phyloP scores from a whole-genome alignment of 2,329 filamentous ascomycete species.

The Leptographium galeiforme region DNA sequence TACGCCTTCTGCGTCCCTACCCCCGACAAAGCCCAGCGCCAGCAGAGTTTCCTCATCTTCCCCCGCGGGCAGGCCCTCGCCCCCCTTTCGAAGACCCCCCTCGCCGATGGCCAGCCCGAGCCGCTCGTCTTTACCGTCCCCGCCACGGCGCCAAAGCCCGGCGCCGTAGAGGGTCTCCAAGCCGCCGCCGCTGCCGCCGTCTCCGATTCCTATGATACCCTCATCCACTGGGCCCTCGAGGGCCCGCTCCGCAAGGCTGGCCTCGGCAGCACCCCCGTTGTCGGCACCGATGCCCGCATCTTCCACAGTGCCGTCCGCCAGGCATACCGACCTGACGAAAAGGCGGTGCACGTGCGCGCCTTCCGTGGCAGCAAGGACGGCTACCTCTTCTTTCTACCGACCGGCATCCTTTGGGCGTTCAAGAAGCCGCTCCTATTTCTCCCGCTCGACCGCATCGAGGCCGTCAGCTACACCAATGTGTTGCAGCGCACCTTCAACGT shows the following conservation, averaged over 20 bases:
- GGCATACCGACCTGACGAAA: slow-evolving; percentile 45
- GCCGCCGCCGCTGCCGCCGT: slow-evolving; percentile 36
- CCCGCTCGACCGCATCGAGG: slow-evolving; percentile 44
- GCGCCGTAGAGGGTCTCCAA: slow-evolving; percentile 38
- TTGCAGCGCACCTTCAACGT: slow-evolving; percentile 58
- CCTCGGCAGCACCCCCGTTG: slow-evolving; percentile 29
- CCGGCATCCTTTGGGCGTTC: slow-evolving; percentile 56
- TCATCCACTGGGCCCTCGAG: slow-evolving; percentile 48
- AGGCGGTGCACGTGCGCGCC: slow-evolving; percentile 51
- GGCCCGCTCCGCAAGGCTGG: slow-evolving; percentile 35
- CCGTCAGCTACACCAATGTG: slow-evolving; percentile 54
- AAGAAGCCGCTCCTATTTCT: slow-evolving; percentile 57
- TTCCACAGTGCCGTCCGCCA: slow-evolving; percentile 46
- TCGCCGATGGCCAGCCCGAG: slow-evolving; percentile 25
- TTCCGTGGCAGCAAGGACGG: slow-evolving; percentile 58
- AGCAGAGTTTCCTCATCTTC: slow-evolving; percentile 53
- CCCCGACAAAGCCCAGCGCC: slow-evolving; percentile 50
- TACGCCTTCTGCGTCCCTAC: slow-evolving; percentile 51
- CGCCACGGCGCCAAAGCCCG: slow-evolving; percentile 45
- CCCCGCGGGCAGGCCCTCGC: slow-evolving; percentile 39
- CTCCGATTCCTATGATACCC: slow-evolving; percentile 42
- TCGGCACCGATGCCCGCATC: slow-evolving; percentile 37
- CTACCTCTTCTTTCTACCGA: slow-evolving; percentile 52
- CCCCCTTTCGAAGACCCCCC: slow-evolving; percentile 19
- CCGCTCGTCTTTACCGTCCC: slow-evolving; percentile 53